Percentiles rank a stretch among this genome's conserved stretches.
Evolutionary conservation across 2,329 filamentous ascomycete species (phyloP).

Genomic region (Ilyonectria robusta): DNA sequence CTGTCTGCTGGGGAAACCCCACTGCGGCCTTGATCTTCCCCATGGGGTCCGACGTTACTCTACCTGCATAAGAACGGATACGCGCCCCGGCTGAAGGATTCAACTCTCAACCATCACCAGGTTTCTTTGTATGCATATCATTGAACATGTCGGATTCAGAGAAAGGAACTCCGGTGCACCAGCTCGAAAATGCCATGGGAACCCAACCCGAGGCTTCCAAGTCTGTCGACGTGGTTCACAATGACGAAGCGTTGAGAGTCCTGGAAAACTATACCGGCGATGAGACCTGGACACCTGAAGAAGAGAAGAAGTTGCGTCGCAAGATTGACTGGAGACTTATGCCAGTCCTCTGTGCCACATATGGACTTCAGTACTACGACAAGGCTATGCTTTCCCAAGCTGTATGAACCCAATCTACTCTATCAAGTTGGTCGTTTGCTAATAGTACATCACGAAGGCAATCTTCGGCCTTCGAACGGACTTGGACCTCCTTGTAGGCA

Average conservation of each 20-base stretch:
- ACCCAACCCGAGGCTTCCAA: constrained; percentile 7
- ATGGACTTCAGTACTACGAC: constrained; percentile 63
- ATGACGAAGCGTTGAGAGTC: constrained; percentile 54
- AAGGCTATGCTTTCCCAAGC: constrained; percentile 69
- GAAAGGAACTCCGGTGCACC: constrained; percentile 31
- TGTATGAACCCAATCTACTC: constrained; percentile 46
- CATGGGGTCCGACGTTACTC: constrained; percentile 11
- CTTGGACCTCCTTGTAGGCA: constrained; percentile 53
- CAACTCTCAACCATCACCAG: background rate
- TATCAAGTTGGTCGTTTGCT: background rate
- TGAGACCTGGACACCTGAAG: constrained; percentile 56
- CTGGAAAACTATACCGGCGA: constrained; percentile 59
- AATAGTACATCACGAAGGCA: constrained; percentile 16
- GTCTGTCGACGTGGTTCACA: constrained; percentile 39
- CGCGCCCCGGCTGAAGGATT: background rate
- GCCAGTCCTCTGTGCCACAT: constrained; percentile 62
- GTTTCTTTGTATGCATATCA: background rate
- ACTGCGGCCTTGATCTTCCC: constrained; percentile 21
- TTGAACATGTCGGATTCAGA: constrained; percentile 38
- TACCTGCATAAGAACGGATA: constrained; percentile 1
- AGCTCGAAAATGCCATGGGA: constrained; percentile 24
- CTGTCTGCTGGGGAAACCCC: background rate
- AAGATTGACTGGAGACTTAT: constrained; percentile 53
- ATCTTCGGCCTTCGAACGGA: constrained; percentile 40
- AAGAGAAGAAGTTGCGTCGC: constrained; percentile 58